phyloP scores from a whole-genome alignment of 208 protist genomes.

The Acanthamoeba sp. region DNA sequence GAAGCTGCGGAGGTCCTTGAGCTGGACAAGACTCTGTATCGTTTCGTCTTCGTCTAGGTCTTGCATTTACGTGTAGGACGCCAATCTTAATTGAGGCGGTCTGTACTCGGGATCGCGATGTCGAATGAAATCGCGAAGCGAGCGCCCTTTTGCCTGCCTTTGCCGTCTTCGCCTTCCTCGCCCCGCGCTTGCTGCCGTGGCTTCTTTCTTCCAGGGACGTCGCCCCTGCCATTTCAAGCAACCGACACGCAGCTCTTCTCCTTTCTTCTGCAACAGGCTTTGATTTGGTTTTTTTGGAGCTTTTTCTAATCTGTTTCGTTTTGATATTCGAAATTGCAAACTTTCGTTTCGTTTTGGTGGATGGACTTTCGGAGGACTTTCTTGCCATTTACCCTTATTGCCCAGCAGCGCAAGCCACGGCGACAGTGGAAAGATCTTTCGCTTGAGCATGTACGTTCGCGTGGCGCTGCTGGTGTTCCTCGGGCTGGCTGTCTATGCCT shows the following conservation, averaged over 20 bases:
- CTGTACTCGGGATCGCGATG: background rate
- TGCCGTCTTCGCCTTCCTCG: constrained; percentile 6
- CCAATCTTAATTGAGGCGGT: background rate
- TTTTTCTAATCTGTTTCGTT: no score
- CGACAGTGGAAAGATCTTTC: background rate
- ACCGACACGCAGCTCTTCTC: background rate
- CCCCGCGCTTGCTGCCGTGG: no score
- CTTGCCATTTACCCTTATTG: no score
- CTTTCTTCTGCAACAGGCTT: background rate
- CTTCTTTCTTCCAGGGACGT: background rate
- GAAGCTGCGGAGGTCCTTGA: constrained; percentile 30
- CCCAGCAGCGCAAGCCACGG: no score
- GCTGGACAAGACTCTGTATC: constrained; percentile 42
- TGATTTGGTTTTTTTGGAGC: no score
- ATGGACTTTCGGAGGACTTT: no score
- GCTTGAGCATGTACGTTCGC: background rate
- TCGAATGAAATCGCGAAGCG: background rate
- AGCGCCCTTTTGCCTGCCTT: background rate
- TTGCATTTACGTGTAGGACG: background rate
- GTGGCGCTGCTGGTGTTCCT: background rate
- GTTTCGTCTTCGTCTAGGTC: constrained; percentile 42
- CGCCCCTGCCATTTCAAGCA: background rate
- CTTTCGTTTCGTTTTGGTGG: no score
- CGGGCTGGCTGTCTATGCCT: background rate
- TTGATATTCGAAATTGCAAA: no score